These are phyloP conservation scores for Diaporthe vaccinii DNA, from an alignment of 2,329 filamentous ascomycete genomes.

Conservation along the genomic window DNA sequence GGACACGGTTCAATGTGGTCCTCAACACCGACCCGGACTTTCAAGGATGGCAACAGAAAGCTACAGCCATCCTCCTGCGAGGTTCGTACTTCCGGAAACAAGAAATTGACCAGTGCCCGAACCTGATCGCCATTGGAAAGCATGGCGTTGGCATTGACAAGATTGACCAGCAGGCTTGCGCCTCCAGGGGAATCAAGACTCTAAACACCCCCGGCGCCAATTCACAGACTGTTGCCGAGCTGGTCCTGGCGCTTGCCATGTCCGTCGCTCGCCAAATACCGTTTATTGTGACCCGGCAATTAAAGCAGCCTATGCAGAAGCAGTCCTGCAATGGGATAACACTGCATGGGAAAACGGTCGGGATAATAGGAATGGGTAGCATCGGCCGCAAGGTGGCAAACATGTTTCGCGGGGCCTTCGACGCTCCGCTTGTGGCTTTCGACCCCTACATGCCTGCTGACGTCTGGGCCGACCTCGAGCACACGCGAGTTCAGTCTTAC, in stretches of 20 bases:
- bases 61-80: background rate
- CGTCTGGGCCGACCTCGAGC: slow-evolving; percentile 43
- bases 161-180: slow-evolving; percentile 47
- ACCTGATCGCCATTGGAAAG: slow-evolving; percentile 46
- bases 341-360: slow-evolving; percentile 51
- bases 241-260: slow-evolving; percentile 50
- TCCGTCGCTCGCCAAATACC: slow-evolving; percentile 48
- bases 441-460: slow-evolving; percentile 50
- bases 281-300: slow-evolving; percentile 47
- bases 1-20: slow-evolving; percentile 12
- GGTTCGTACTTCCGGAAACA: background rate
- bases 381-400: slow-evolving; percentile 52
- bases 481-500: slow-evolving; percentile 46
- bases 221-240: slow-evolving; percentile 52
- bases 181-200: slow-evolving; percentile 43
- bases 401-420: slow-evolving; percentile 52
- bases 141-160: slow-evolving; percentile 50
- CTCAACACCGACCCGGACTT: slow-evolving; percentile 4
- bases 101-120: background rate
- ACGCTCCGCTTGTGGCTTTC: slow-evolving; percentile 50
- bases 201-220: slow-evolving; percentile 48
- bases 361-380: slow-evolving; percentile 55
- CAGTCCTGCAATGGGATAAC: slow-evolving; percentile 48
- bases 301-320: slow-evolving; percentile 44
- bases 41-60: background rate